Evolutionary conservation across 2,329 filamentous ascomycete species (phyloP), one percentile per base, ranked within the genome.

Genomic region (Ophidiomyces ophidiicola): DNA sequence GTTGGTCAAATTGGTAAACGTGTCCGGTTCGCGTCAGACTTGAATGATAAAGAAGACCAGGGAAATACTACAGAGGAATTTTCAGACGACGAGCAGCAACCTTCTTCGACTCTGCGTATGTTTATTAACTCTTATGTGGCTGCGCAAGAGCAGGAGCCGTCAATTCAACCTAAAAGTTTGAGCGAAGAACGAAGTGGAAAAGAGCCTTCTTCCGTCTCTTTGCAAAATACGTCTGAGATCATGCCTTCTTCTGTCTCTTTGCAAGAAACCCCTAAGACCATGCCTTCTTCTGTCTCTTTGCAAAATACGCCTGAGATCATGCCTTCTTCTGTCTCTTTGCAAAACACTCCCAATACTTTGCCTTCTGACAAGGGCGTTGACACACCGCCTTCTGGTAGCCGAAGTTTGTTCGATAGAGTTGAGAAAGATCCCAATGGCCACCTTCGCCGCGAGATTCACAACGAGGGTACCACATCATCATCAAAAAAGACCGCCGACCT

Each of bases 381-480:
- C 19, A 19, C 31, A 18, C 35, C 47, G 6, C 36, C 47, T 4
- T 32, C 37, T 36, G 14, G 50, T 28, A 48, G 55, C 17, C 54
- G 55, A 21, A 60, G 56, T 39, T 46, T 61, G 28, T 62, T 62
- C 36, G 58, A 58, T 35, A 53, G 55, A 30, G 50, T 61, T 5
- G 45, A 56, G 39, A 48, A 50, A 29, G 47, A 51, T 21, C 29
- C 47, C 1, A 50, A 46, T 6, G 53, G 53, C 8, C 51, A 55
- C 11, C 52, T 48, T 1, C 51, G 52, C 21, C 49, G 52, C 12
- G 46, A 52, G 8, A 6, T 21, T 5, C 29, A 37, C 25, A 17
- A 41, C 11, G 47, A 29, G 20, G 36, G 29, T 19, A 43, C 37
- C 14, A 33, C 30, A 19, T 8, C 33, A 18, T 12, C 36, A n/a